phyloP scores from a whole-genome alignment of 73 alveolate species.

The Symbiodinium natans region DNA sequence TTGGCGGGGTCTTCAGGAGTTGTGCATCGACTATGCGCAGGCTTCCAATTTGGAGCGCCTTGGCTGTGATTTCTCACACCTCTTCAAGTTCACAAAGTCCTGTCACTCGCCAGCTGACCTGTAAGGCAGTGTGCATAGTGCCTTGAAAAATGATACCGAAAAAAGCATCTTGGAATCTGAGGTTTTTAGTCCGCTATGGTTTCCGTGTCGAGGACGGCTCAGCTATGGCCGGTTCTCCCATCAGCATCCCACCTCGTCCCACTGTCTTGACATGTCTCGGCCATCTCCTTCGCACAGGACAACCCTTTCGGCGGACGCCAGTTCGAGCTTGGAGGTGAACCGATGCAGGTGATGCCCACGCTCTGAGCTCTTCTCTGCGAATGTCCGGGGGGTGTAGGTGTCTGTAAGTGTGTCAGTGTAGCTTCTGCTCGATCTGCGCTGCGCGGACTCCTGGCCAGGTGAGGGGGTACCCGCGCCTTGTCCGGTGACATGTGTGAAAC shows the following conservation, averaged over 20 bases:
- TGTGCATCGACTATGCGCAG: conserved; percentile 85
- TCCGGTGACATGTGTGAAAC: too few species aligned
- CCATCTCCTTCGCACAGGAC: conserved; percentile 17
- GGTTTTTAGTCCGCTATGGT: conserved; percentile 86
- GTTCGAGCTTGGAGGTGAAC: conserved; percentile 91
- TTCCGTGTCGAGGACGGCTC: conserved; percentile 66
- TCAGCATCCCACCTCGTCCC: too few species aligned
- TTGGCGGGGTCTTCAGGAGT: conserved; percentile 9
- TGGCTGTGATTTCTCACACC: not conserved
- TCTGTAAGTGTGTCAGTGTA: not conserved
- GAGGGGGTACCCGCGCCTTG: too few species aligned
- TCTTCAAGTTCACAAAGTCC: too few species aligned
- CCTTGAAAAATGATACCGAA: too few species aligned
- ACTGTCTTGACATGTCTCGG: too few species aligned
- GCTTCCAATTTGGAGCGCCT: conserved; percentile 63
- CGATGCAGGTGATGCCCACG: conserved; percentile 71
- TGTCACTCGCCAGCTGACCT: too few species aligned
- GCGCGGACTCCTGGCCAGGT: too few species aligned
- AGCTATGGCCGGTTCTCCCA: not conserved
- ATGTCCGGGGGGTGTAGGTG: too few species aligned
- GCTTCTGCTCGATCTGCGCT: too few species aligned
- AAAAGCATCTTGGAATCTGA: too few species aligned
- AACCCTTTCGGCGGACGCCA: conserved; percentile 93
- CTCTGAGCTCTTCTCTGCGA: not conserved
- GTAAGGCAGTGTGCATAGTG: too few species aligned